These are phyloP conservation scores for Penicilliopsis zonata DNA, from an alignment of 495 filamentous ascomycete species.

Conservation along the genomic window DNA sequence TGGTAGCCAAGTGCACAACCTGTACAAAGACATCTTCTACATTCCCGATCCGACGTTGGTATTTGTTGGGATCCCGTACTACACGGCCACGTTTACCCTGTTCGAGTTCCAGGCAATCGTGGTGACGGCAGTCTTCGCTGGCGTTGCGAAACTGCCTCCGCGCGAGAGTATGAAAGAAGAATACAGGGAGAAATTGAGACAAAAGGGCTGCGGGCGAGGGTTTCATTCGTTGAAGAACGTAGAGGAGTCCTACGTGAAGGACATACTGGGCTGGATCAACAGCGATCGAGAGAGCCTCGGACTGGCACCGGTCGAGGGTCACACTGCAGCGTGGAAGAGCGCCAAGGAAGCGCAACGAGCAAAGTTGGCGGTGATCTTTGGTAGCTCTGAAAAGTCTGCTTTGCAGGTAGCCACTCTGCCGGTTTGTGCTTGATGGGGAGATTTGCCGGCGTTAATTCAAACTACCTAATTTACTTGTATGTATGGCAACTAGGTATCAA, in stretches of 20 bases:
- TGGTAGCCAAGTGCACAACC: slow-evolving; percentile 52
- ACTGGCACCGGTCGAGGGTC: slow-evolving; percentile 24
- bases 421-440: slow-evolving; percentile 2
- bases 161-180: slow-evolving; percentile 35
- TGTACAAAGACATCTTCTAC: slow-evolving; percentile 57
- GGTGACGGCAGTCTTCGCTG: slow-evolving; percentile 42
- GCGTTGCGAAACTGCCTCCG: slow-evolving; percentile 35
- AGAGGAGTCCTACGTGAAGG: slow-evolving; percentile 43
- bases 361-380: slow-evolving; percentile 10
- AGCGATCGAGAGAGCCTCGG: slow-evolving; percentile 13
- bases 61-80: slow-evolving; percentile 50
- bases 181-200: slow-evolving; percentile 30
- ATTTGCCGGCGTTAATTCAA: too few species aligned
- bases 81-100: slow-evolving; percentile 49
- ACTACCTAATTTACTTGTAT: too few species aligned
- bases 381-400: slow-evolving; percentile 2
- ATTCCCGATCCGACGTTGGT: slow-evolving; percentile 49
- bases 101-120: slow-evolving; percentile 57
- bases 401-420: slow-evolving; percentile 5
- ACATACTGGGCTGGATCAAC: slow-evolving; percentile 44
- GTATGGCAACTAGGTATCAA: too few species aligned
- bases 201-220: slow-evolving; percentile 35
- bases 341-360: slow-evolving; percentile 20
- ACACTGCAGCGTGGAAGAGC: slow-evolving; percentile 31
- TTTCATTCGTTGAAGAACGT: slow-evolving; percentile 44